Percentiles rank a stretch among this genome's conserved stretches.
phyloP scores from a whole-genome alignment of 2,329 filamentous ascomycete species.

The Elsinoe necatrix region DNA sequence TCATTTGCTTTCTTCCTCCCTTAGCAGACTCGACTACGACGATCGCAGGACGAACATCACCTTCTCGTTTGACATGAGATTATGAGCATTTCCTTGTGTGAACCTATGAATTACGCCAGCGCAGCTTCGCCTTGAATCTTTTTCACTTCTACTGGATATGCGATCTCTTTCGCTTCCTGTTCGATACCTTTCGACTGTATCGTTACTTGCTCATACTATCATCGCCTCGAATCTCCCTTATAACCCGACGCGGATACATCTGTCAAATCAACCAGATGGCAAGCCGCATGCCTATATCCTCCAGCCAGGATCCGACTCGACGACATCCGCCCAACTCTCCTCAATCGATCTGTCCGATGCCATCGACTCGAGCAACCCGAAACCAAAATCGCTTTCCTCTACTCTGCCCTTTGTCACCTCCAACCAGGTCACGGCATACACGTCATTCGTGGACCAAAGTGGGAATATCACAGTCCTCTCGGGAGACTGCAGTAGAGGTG shows the following conservation, averaged over 20 bases:
- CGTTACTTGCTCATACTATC: constrained; percentile 12
- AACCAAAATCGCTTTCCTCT: constrained; percentile 44
- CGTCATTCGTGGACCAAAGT: constrained; percentile 56
- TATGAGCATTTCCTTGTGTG: constrained; percentile 10
- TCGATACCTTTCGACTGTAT: constrained; percentile 5
- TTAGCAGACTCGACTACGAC: background rate
- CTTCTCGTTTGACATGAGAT: constrained; percentile 4
- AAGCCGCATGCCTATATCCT: constrained; percentile 58
- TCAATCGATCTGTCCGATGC: constrained; percentile 57
- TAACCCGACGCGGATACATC: constrained; percentile 64
- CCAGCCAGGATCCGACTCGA: constrained; percentile 42
- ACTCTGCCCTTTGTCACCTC: constrained; percentile 55
- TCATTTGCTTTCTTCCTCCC: background rate
- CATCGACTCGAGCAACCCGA: constrained; percentile 50
- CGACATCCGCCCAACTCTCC: constrained; percentile 47
- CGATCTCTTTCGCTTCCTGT: background rate
- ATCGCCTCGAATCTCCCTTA: constrained; percentile 54
- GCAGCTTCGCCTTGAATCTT: constrained; percentile 1
- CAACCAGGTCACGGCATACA: constrained; percentile 50
- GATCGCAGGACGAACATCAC: constrained; percentile 5
- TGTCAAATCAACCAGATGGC: constrained; percentile 36
- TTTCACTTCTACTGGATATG: constrained; percentile 5
- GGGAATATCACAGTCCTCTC: constrained; percentile 66
- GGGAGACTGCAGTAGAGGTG: constrained; percentile 57
- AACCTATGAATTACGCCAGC: background rate